Percentiles rank a stretch among this genome's conserved stretches.
Evolutionary conservation across 164 flowering plant genomes (phyloP).

Genomic region (Annona squamosa): DNA sequence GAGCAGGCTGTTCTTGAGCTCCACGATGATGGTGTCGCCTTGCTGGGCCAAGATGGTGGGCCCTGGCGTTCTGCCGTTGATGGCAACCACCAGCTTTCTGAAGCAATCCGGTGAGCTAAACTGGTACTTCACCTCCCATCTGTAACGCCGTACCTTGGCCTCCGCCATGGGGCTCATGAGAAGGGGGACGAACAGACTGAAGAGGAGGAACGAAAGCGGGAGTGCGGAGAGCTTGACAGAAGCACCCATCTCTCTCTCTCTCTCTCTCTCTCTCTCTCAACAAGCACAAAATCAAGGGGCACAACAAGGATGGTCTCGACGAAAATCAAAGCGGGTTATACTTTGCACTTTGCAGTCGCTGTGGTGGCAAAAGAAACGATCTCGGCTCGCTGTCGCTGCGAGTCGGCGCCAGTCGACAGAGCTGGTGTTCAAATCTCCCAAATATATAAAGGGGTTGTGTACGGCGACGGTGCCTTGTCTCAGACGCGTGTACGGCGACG

Average conservation of each 20-base stretch:
- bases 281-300: no score
- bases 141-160: conserved; percentile 40
- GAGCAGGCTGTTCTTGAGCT: conserved; percentile 61
- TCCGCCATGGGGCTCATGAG: conserved; percentile 21
- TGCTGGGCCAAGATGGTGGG: conserved; percentile 64
- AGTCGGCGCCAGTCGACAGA: no score
- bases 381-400: no score
- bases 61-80: conserved; percentile 71
- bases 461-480: no score
- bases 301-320: no score
- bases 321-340: no score
- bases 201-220: not conserved
- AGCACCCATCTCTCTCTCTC: not conserved
- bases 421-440: no score
- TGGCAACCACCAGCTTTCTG: conserved; percentile 51
- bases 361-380: no score
- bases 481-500: no score
- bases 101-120: conserved; percentile 70
- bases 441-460: no score
- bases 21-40: conserved; percentile 71
- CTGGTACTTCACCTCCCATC: conserved; percentile 81
- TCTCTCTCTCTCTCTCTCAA: no score
- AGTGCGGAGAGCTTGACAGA: not conserved
- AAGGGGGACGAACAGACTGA: not conserved
- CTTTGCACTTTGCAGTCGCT: no score